These are phyloP conservation scores for Colletotrichum chlorophyti DNA, from an alignment of 2,329 filamentous ascomycete species.

Conservation along the genomic window DNA sequence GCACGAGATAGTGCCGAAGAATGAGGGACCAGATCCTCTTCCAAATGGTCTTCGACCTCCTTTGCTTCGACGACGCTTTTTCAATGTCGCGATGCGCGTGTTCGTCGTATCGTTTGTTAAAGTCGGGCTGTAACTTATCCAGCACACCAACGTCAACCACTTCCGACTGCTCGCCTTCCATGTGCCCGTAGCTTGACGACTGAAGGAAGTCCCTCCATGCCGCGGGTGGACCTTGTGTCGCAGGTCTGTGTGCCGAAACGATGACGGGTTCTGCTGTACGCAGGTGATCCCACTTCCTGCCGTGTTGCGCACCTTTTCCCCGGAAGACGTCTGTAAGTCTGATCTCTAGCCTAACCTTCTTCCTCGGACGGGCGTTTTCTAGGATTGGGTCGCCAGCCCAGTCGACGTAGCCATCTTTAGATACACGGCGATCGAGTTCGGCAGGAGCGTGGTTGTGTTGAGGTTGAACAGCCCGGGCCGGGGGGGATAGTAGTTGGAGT, in stretches of 20 bases:
- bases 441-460: conserved; percentile 51
- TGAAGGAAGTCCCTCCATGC: conserved; percentile 61
- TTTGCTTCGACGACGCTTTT: conserved; percentile 33
- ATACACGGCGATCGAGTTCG: conserved; percentile 49
- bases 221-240: conserved; percentile 46
- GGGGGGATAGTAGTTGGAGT: conserved; percentile 45
- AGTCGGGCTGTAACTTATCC: conserved; percentile 53
- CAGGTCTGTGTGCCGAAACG: conserved; percentile 54
- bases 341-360: conserved; percentile 44
- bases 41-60: conserved; percentile 42
- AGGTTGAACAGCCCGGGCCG: conserved; percentile 44
- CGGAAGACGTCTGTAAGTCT: conserved; percentile 55
- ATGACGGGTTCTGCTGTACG: conserved; percentile 66
- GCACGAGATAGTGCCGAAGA: conserved; percentile 83
- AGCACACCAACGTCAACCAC: conserved; percentile 54
- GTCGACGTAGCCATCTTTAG: conserved; percentile 55
- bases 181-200: conserved; percentile 59
- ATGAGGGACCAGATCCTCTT: conserved; percentile 72
- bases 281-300: conserved; percentile 66
- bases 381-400: conserved; percentile 44
- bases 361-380: conserved; percentile 41
- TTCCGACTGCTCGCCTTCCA: conserved; percentile 53
- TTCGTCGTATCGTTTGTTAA: conserved; percentile 46
- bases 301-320: conserved; percentile 54
- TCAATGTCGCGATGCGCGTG: conserved; percentile 37